Percentiles rank a stretch among this genome's conserved stretches.
These are phyloP conservation scores for Aspergillus bridgeri DNA, from an alignment of 495 filamentous ascomycete species.

Conservation along the genomic window DNA sequence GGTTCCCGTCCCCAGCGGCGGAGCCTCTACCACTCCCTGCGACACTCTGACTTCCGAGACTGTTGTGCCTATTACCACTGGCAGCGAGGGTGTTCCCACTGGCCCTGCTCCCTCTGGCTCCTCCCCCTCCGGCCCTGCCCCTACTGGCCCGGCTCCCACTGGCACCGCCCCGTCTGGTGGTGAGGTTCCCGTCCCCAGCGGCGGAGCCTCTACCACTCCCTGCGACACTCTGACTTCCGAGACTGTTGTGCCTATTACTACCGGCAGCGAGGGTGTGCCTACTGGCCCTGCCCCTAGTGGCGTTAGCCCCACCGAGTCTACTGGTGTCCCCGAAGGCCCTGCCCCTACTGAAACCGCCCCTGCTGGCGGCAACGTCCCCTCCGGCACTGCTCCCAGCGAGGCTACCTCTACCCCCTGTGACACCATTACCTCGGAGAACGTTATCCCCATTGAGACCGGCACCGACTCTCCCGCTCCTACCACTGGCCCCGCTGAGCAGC, in stretches of 20 bases:
- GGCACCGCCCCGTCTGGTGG: constrained; percentile 7
- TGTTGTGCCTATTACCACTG: constrained; percentile 10
- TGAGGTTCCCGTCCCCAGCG: constrained; percentile 3
- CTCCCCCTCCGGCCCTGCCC: constrained; percentile 1
- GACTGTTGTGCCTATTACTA: constrained; percentile 10
- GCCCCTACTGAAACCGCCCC: constrained; percentile 4
- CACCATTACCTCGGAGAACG: constrained; percentile 16
- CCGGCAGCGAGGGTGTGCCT: constrained; percentile 5
- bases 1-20: constrained; percentile 4
- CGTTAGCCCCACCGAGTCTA: too few relatives aligned
- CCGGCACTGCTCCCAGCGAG: constrained; percentile 4
- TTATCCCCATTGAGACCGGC: constrained; percentile 11
- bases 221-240: constrained; percentile 20
- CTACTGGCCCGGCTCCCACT: constrained; percentile 7
- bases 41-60: constrained; percentile 18
- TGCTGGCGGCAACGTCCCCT: constrained; percentile 6
- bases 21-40: constrained; percentile 15
- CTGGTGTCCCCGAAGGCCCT: too few relatives aligned
- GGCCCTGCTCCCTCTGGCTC: constrained; percentile 6
- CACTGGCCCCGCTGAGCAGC: constrained; percentile 2
- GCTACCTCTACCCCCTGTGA: constrained; percentile 20
- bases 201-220: constrained; percentile 12
- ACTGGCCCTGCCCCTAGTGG: constrained; percentile 1
- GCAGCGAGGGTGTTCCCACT: constrained; percentile 6
- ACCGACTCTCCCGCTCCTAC: not conserved